Evolutionary conservation across 225 moss, liverwort and hornwort genomes (phyloP).

Genomic region (Physcomitrellopsis africana): DNA sequence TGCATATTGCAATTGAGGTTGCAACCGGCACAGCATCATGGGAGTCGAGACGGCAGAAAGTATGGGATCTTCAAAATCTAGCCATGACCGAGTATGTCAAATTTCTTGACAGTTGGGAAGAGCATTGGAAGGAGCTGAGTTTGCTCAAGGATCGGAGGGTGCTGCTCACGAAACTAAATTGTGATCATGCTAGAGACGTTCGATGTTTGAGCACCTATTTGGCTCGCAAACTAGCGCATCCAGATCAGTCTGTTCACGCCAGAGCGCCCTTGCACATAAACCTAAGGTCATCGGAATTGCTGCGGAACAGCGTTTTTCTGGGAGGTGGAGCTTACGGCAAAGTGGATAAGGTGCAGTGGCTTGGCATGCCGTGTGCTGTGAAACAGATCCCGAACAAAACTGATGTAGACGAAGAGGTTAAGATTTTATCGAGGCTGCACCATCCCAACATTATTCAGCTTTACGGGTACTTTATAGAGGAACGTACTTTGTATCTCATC

Average conservation of each 20-base stretch:
- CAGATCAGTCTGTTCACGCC: constrained; percentile 33
- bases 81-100: constrained; percentile 45
- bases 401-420: constrained; percentile 32
- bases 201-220: constrained; percentile 36
- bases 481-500: constrained; percentile 30
- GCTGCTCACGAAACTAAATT: constrained; percentile 36
- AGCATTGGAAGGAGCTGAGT: constrained; percentile 29
- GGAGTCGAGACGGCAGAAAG: constrained; percentile 25
- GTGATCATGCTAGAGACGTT: constrained; percentile 16
- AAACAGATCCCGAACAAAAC: neutral
- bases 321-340: constrained; percentile 36
- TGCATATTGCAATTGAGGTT: constrained; percentile 40
- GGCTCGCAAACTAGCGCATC: constrained; percentile 36
- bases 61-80: constrained; percentile 22
- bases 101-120: constrained; percentile 39
- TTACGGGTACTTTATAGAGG: constrained; percentile 37
- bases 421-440: constrained; percentile 42
- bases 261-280: constrained; percentile 30
- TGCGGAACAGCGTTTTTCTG: constrained; percentile 17
- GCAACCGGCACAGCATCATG: constrained; percentile 17
- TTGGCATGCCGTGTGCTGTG: constrained; percentile 42
- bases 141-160: constrained; percentile 33
- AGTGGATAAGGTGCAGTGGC: constrained; percentile 41
- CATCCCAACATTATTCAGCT: constrained; percentile 53
- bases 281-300: constrained; percentile 24